These are phyloP conservation scores for Geotrichum europaeum DNA, from an alignment of 1,139 yeast species.

Conservation along the genomic window DNA sequence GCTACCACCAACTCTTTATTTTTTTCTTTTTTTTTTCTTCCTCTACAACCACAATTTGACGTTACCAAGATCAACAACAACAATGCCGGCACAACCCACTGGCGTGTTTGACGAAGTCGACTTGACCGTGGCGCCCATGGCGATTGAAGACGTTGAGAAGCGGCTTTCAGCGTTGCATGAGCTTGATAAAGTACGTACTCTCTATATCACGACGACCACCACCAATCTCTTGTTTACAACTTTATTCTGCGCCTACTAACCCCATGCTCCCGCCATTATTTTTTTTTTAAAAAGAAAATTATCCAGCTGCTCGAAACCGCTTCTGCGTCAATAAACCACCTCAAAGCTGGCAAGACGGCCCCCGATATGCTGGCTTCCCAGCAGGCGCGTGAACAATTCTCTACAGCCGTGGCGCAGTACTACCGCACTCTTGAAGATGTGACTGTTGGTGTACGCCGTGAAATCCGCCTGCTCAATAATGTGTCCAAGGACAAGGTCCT, in stretches of 20 bases:
- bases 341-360: constrained; percentile 36
- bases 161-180: constrained; percentile 36
- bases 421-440: constrained; percentile 33
- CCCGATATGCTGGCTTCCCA: constrained; percentile 22
- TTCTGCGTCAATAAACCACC: constrained; percentile 36
- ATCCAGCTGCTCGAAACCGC: constrained; percentile 38
- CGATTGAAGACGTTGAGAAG: constrained; percentile 34
- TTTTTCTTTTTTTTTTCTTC: not conserved
- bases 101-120: constrained; percentile 24
- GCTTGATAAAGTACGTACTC: constrained; percentile 34
- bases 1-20: not conserved
- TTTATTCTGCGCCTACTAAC: not conserved
- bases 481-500: constrained; percentile 37
- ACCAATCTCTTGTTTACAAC: not conserved
- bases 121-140: constrained; percentile 28
- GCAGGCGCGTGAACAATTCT: constrained; percentile 31
- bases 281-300: constrained; percentile 26
- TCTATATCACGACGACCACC: too few species aligned
- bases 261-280: not conserved
- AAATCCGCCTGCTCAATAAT: constrained; percentile 37
- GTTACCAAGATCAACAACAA: not conserved
- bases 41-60: not conserved
- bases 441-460: constrained; percentile 38
- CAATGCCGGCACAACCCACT: constrained; percentile 4
- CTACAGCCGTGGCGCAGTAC: constrained; percentile 29